Conservation (phyloP, 108 stramenopile genomes). For the Cyclotella baltica region DNA sequence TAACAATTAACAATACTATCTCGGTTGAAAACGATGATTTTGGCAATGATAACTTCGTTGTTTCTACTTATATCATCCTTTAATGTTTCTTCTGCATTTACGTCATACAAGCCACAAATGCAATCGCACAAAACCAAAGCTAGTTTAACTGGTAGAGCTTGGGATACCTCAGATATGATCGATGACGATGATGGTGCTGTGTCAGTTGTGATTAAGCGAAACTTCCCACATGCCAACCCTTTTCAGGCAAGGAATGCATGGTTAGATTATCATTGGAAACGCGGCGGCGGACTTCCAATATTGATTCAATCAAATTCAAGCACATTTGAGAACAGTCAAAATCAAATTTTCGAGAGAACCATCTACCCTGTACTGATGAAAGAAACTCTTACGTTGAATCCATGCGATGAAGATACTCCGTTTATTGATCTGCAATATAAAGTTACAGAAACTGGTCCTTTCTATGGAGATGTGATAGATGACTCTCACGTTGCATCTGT, state of each 20-base stretch:
- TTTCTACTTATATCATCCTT: too few relatives aligned
- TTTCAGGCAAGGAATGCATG: constrained; percentile 42
- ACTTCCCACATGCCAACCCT: constrained; percentile 17
- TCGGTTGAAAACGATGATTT: too few relatives aligned
- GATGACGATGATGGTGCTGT: constrained; percentile 4
- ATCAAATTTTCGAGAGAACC: constrained; percentile 9
- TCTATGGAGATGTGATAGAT: constrained; percentile 48
- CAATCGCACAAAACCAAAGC: constrained; percentile 6
- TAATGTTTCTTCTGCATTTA: too few relatives aligned
- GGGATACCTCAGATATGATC: neutral
- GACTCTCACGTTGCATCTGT: constrained; percentile 46
- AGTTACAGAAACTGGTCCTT: constrained; percentile 51
- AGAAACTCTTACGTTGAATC: constrained; percentile 18
- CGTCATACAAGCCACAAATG: too few relatives aligned
- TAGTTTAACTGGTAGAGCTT: neutral
- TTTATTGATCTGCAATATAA: constrained; percentile 26
- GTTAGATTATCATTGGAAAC: constrained; percentile 58
- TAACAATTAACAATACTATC: too few relatives aligned
- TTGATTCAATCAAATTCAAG: constrained; percentile 1
- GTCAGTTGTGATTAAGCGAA: constrained; percentile 16
- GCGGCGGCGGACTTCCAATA: constrained; percentile 58
- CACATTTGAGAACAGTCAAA: constrained; percentile 1
- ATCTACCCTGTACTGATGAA: constrained; percentile 53
- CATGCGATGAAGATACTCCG: neutral
- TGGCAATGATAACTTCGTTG: too few relatives aligned